Evolutionary conservation across 495 filamentous ascomycete genomes (phyloP), one percentile per base, ranked within the genome.

Genomic region (Diplogelasinospora grovesii): DNA sequence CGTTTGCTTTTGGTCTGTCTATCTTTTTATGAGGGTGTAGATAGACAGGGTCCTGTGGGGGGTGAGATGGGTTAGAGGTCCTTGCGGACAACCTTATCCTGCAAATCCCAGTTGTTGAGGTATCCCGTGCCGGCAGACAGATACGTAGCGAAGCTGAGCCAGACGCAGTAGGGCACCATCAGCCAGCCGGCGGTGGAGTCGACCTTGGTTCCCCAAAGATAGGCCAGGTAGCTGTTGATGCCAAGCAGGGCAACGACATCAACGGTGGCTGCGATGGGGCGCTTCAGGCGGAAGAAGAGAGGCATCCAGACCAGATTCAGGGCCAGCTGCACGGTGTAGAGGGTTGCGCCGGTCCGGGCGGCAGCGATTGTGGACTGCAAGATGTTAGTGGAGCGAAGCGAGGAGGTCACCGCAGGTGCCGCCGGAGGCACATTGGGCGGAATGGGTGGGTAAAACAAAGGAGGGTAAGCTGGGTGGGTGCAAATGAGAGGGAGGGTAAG

Each of bases 251-350:
- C 72, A 2, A 83, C 65, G 34, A 93, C 81, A 64, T 96, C 85
- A 4, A 71, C 75, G 7, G 88, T 74, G 1, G 88, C 89, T 54
- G 78, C 75, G 41, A 79, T 73, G 3, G 87, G 85, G 18, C 76
- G 72, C 26, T 77, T 73, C 22, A 83, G 48, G 1, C 74, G 71
- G 56, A 94, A 95, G 72, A 96, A 97, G 7, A 95, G 74, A 1
- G 90, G 90, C 86, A 92, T 95, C 87, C 86, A 97, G 33, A 82
- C 57, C 14, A 92, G 64, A 58, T 96, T 95, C 10, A 95, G 63
- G 14, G 69, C 82, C 7, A 96, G 80, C 56, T 95, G 89, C 31
- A 82, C 75, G 5, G 82, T 83, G 68, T 94, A 96, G 11, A 94
- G 71, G 0, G 81, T 83, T 25, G 79, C 73, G 33, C 81, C 78